phyloP scores from a whole-genome alignment of 2,329 filamentous ascomycete genomes.

The Penicillium sp. region DNA sequence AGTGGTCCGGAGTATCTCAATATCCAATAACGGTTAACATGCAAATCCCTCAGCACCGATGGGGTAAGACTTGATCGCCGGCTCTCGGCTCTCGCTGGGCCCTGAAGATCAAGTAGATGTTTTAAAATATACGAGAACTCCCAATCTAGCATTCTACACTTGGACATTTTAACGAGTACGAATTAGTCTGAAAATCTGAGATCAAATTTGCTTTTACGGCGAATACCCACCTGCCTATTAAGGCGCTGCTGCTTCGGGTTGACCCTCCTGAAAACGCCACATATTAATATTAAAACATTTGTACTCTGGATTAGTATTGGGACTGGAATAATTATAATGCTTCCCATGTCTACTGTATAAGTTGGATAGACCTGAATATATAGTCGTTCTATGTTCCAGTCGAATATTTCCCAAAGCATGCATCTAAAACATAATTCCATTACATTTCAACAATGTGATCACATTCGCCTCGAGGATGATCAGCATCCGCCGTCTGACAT shows the following conservation, averaged over 20 bases:
- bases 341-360: not conserved
- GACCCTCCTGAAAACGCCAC: conserved; percentile 11
- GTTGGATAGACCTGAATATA: not conserved
- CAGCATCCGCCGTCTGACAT: conserved; percentile 6
- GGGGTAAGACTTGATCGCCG: conserved; percentile 8
- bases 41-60: conserved; percentile 3
- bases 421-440: not conserved
- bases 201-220: not conserved
- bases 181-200: not conserved
- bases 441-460: not conserved
- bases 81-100: conserved; percentile 2
- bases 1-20: not conserved
- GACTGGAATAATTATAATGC: not conserved
- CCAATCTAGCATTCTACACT: not conserved
- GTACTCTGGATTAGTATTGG: too few relatives aligned
- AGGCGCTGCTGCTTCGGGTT: conserved; percentile 5
- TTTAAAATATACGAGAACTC: not conserved
- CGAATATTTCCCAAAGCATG: not conserved
- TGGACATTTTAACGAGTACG: too few relatives aligned
- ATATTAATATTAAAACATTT: not conserved
- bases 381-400: not conserved
- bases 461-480: not conserved
- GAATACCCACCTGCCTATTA: conserved; percentile 11
- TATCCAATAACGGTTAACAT: not conserved
- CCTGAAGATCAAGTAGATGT: conserved; percentile 4